Percentiles rank a stretch among this genome's conserved stretches.
Conservation (phyloP, 495 filamentous ascomycete species). For the Pseudotulostoma volvatum region DNA sequence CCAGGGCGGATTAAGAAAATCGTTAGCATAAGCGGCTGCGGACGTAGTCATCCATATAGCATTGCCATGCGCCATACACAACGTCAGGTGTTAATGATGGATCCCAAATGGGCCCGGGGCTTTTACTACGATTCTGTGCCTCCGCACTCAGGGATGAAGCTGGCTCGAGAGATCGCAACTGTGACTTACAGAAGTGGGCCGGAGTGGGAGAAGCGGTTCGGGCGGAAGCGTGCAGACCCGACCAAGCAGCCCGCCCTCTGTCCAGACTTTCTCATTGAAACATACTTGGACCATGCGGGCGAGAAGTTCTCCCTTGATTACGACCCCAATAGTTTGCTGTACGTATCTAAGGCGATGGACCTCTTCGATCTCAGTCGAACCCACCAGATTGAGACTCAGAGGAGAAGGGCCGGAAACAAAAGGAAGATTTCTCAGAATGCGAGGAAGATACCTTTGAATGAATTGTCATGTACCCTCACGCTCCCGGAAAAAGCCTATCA, state of each 20-base stretch:
- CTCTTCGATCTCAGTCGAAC: conserved; percentile 76
- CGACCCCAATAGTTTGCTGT: conserved; percentile 89
- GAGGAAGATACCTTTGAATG: conserved; percentile 10
- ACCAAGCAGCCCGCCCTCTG: conserved; percentile 79
- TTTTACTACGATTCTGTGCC: conserved; percentile 86
- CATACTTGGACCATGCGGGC: conserved; percentile 93
- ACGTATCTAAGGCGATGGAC: conserved; percentile 98
- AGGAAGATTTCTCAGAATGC: conserved; percentile 28
- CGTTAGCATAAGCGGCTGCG: conserved; percentile 85
- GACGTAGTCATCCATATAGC: conserved; percentile 89
- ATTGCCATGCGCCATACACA: conserved; percentile 99
- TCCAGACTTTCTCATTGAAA: conserved; percentile 95
- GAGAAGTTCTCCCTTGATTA: conserved; percentile 99
- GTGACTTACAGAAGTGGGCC: conserved; percentile 94
- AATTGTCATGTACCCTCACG: conserved; percentile 58
- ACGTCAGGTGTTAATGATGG: conserved; percentile 96
- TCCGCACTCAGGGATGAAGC: conserved; percentile 92
- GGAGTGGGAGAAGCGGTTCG: conserved; percentile 96
- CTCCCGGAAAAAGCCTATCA: conserved; percentile 74
- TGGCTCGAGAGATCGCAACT: conserved; percentile 92
- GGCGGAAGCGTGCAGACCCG: conserved; percentile 70
- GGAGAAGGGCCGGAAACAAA: conserved; percentile 32
- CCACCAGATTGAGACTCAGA: conserved; percentile 38
- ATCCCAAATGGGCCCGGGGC: conserved; percentile 92
- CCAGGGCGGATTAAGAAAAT: conserved; percentile 64